phyloP scores from a whole-genome alignment of 192 early-diverging fungal genomes.

The Piromyces sp. region DNA sequence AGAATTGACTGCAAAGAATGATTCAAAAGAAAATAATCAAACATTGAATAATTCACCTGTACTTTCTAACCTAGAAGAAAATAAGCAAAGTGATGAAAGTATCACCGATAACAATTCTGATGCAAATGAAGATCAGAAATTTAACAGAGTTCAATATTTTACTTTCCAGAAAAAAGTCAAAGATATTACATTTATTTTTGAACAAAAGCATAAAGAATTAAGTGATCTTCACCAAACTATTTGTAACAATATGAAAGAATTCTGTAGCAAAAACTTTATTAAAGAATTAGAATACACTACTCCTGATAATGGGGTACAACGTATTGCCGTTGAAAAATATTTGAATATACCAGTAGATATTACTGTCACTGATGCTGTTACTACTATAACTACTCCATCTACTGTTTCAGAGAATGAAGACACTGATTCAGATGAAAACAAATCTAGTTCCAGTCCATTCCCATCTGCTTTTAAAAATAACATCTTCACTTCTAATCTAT shows the following conservation, averaged over 20 bases:
- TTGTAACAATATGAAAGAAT: neutral
- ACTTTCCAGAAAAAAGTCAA: neutral
- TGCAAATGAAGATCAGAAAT: neutral
- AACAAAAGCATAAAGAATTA: neutral
- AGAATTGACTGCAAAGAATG: too few relatives aligned
- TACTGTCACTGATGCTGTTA: neutral
- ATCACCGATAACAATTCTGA: neutral
- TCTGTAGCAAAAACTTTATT: neutral
- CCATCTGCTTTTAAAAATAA: neutral
- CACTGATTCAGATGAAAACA: too few relatives aligned
- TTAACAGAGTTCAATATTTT: neutral
- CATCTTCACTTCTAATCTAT: neutral
- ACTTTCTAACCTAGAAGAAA: neutral
- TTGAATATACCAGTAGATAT: neutral
- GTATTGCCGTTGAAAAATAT: neutral
- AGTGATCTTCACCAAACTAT: neutral
- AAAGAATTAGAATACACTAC: neutral
- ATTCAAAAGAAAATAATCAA: too few relatives aligned
- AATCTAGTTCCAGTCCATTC: neutral
- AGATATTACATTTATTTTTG: neutral
- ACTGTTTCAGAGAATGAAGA: too few relatives aligned
- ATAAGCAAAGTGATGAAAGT: neutral
- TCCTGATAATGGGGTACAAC: neutral
- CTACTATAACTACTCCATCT: too few relatives aligned
- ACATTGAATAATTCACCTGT: too few relatives aligned